Evolutionary conservation across 208 protist genomes (phyloP), one percentile per base, ranked within the genome.

Genomic region (Leishmania tarentolae): DNA sequence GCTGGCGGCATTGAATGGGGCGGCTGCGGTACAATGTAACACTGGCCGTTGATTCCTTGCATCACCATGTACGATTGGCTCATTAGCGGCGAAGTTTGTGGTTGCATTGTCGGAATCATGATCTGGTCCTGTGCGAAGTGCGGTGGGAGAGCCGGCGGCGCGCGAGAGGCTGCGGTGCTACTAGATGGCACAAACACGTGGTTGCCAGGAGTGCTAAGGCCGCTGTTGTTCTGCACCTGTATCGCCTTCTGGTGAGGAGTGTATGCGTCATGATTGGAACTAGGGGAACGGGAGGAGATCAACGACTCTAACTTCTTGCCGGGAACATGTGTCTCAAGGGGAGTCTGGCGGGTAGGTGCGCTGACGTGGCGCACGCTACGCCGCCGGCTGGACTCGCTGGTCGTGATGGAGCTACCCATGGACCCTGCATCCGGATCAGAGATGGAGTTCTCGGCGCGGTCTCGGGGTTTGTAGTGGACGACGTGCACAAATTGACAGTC

Each of bases 401-500:
- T 81, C 40, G 65, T 86, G 80, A 63, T 83, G 80, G 80, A 90
- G 70, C 81, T 86, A 44, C 40, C 46, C 53, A 86, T 52, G 11
- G 81, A 88, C 40, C 40, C 66, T 31, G 81, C 82, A 53, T 92
- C 84, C 31, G 74, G 68, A 68, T 94, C 90, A 37, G 90, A 91
- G 66, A 77, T 66, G 19, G 87, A 90, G 47, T 40, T 75, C 15
- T 95, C 88, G 42, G 56, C 57, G n/a, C 88, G 82, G 24, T 79
- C 73, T 66, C 79, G 82, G 21, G 86, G 77, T 21, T 85, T 83
- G 84, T 93, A 91, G 76, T 93, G 88, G 53, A 92, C 78, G 1
- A 93, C 91, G 69, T 95, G 91, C 40, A 95, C 90, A 75, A 95
- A 95, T 74, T 92, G 87, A 76, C 91, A 95, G 76, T 91, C 87